phyloP scores from a whole-genome alignment of 2,329 filamentous ascomycete species.

The Epichloe glyceriae region DNA sequence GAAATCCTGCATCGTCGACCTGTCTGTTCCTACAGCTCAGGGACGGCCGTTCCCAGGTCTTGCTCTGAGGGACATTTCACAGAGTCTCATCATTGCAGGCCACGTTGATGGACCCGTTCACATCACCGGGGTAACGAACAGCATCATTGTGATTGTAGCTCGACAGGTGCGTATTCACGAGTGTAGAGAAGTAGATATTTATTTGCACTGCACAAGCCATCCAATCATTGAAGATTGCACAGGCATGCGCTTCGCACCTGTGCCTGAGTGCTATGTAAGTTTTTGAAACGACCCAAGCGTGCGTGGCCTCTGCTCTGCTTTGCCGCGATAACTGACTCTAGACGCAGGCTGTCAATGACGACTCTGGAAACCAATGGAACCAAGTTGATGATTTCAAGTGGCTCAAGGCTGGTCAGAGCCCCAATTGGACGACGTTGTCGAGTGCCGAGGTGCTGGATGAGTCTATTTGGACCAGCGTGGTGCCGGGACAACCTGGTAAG shows the following conservation, averaged over 20 bases:
- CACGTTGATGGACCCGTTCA: conserved; percentile 70
- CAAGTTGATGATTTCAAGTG: conserved; percentile 97
- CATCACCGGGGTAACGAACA: conserved; percentile 60
- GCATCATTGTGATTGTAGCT: conserved; percentile 64
- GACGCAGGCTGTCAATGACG: conserved; percentile 15
- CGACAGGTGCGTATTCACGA: conserved; percentile 92
- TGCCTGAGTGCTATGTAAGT: conserved; percentile 59
- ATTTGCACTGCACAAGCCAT: conserved; percentile 66
- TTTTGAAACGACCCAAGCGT: not conserved
- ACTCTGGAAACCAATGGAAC: conserved; percentile 61
- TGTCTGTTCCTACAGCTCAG: conserved; percentile 49
- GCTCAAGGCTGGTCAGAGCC: conserved; percentile 74
- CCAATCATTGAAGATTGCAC: conserved; percentile 90
- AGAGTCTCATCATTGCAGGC: conserved; percentile 65
- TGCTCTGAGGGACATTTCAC: conserved; percentile 52
- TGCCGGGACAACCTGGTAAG: conserved; percentile 49
- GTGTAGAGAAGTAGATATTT: conserved; percentile 68
- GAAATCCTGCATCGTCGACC: conserved; percentile 61
- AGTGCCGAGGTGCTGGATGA: conserved; percentile 45
- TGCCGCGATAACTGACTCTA: not conserved
- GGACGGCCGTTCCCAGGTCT: conserved; percentile 57
- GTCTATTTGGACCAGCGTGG: conserved; percentile 54
- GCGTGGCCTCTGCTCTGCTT: not conserved
- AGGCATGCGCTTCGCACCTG: conserved; percentile 62
- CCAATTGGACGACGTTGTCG: conserved; percentile 69